These are phyloP conservation scores for Lactifluus piperatus DNA, from an alignment of 768 basidiomycete genomes.

Conservation along the genomic window DNA sequence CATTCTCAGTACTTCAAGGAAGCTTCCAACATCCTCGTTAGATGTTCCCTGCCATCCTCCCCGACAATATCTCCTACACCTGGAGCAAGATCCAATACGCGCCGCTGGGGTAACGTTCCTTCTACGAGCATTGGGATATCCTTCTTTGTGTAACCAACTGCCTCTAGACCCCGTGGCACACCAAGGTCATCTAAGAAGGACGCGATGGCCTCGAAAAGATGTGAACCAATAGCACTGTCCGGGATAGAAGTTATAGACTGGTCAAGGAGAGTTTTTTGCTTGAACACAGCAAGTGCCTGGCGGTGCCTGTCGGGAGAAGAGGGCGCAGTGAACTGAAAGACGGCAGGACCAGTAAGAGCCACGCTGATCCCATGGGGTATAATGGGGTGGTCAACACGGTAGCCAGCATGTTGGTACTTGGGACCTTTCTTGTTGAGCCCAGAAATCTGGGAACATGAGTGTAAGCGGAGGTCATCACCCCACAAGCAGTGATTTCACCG, in stretches of 20 bases:
- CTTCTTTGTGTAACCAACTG: constrained; percentile 60
- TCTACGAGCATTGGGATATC: constrained; percentile 76
- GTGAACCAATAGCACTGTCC: constrained; percentile 67
- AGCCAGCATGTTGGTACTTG: constrained; percentile 87
- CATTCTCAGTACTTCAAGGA: constrained; percentile 62
- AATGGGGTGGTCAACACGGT: constrained; percentile 76
- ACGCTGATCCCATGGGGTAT: constrained; percentile 93
- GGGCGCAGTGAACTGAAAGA: constrained; percentile 94
- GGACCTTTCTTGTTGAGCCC: constrained; percentile 92
- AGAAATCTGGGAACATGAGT: constrained; percentile 53
- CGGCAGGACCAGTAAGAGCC: constrained; percentile 85
- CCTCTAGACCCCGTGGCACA: constrained; percentile 79
- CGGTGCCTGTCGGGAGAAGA: constrained; percentile 89
- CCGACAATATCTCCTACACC: constrained; percentile 77
- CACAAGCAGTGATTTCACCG: constrained; percentile 36
- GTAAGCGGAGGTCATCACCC: neutral
- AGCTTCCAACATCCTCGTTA: constrained; percentile 70
- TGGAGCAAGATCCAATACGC: constrained; percentile 90
- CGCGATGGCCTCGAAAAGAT: constrained; percentile 81
- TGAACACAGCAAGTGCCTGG: constrained; percentile 81
- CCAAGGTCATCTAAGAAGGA: constrained; percentile 79
- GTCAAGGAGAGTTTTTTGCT: constrained; percentile 51
- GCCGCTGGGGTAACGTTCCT: constrained; percentile 85
- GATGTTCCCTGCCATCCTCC: constrained; percentile 75
- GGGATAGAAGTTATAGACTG: constrained; percentile 64